phyloP scores from a whole-genome alignment of 2,329 filamentous ascomycete species.

The Aureobasidium zeae region DNA sequence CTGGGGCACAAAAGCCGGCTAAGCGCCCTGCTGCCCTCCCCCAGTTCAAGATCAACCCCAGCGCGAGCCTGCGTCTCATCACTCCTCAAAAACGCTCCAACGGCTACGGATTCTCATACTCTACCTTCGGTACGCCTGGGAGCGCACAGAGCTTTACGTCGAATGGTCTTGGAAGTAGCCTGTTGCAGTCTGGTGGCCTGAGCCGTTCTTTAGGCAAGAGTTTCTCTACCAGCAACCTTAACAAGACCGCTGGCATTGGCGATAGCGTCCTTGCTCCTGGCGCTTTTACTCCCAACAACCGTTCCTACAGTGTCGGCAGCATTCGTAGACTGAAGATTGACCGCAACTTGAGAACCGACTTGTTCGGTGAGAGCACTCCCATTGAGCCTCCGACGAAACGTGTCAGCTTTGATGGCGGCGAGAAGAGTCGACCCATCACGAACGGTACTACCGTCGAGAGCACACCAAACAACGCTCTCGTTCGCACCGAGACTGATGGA shows the following conservation, averaged over 20 bases:
- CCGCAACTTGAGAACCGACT: constrained; percentile 65
- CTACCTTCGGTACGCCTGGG: constrained; percentile 74
- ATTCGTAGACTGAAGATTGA: constrained; percentile 93
- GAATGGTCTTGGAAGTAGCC: constrained; percentile 51
- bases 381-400: constrained; percentile 53
- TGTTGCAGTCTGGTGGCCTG: constrained; percentile 50
- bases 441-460: constrained; percentile 29
- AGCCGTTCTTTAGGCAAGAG: constrained; percentile 69
- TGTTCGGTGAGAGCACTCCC: constrained; percentile 42
- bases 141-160: constrained; percentile 65
- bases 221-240: constrained; percentile 76
- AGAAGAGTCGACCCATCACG: constrained; percentile 29
- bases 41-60: constrained; percentile 77
- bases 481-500: constrained; percentile 40
- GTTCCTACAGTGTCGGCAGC: constrained; percentile 59
- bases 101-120: constrained; percentile 88
- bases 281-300: constrained; percentile 58
- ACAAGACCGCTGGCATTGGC: constrained; percentile 65
- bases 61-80: constrained; percentile 65
- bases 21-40: constrained; percentile 66
- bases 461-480: constrained; percentile 40
- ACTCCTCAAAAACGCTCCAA: constrained; percentile 67
- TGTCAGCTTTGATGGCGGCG: constrained; percentile 65
- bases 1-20: constrained; percentile 64
- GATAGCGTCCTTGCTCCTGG: constrained; percentile 80